Conservation (phyloP, 768 basidiomycete species). For the Porphyrellus cyaneotinctus region DNA sequence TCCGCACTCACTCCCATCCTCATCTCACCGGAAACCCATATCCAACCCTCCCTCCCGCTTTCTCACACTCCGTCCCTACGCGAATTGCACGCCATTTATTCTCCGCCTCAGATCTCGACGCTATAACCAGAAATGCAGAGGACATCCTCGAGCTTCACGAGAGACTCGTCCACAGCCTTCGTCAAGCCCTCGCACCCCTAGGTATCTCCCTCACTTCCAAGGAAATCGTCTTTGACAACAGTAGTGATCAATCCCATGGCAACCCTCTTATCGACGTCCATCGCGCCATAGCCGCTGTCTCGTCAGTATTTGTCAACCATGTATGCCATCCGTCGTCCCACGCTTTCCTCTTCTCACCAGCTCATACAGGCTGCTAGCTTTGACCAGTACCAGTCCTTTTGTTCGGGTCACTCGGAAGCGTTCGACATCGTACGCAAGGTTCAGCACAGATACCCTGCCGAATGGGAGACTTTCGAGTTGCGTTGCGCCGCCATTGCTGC, state of each 20-base stretch:
- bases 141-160: slow-evolving; percentile 69
- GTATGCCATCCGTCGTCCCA: slow-evolving; percentile 31
- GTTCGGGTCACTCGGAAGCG: slow-evolving; percentile 82
- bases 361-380: slow-evolving; percentile 63
- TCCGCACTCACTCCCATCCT: slow-evolving; percentile 45
- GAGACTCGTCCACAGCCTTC: slow-evolving; percentile 55
- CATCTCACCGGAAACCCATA: slow-evolving; percentile 23
- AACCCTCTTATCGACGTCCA: slow-evolving; percentile 40
- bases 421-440: slow-evolving; percentile 67
- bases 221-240: slow-evolving; percentile 16
- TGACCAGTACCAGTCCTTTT: slow-evolving; percentile 79
- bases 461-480: slow-evolving; percentile 85
- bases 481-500: slow-evolving; percentile 59
- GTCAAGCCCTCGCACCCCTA: slow-evolving; percentile 44
- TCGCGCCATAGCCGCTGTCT: slow-evolving; percentile 35
- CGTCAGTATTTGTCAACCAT: slow-evolving; percentile 55
- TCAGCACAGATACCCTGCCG: slow-evolving; percentile 56
- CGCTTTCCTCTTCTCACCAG: neutral
- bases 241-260: neutral
- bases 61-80: slow-evolving; percentile 11
- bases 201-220: slow-evolving; percentile 42
- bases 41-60: neutral
- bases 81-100: slow-evolving; percentile 46
- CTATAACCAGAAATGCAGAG: slow-evolving; percentile 62
- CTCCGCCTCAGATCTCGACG: slow-evolving; percentile 52